These are phyloP conservation scores for Venturia effusa DNA, from an alignment of 2,329 filamentous ascomycete species.

Conservation along the genomic window DNA sequence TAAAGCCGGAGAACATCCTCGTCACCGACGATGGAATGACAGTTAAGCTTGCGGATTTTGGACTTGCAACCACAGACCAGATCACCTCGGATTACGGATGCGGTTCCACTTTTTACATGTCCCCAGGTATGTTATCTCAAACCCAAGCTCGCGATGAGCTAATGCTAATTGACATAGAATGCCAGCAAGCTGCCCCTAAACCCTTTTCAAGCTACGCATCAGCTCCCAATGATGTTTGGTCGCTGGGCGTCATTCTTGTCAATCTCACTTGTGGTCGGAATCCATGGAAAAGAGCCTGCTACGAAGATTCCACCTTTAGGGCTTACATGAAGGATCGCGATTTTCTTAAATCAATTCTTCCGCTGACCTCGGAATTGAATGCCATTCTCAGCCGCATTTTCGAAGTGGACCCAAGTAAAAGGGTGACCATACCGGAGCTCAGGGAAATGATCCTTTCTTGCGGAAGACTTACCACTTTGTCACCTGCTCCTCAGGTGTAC, in stretches of 20 bases:
- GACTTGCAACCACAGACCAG: conserved; percentile 75
- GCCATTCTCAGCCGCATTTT: conserved; percentile 81
- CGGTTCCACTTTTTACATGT: conserved; percentile 99
- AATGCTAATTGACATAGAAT: conserved; percentile 51
- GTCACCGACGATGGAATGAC: conserved; percentile 81
- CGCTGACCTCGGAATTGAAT: conserved; percentile 81
- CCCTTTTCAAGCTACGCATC: conserved; percentile 72
- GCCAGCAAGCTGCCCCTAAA: conserved; percentile 65
- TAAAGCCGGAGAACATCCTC: conserved; percentile 97
- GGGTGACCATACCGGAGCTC: conserved; percentile 73
- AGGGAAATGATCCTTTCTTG: conserved; percentile 67
- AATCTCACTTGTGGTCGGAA: conserved; percentile 97
- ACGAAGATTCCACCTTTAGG: conserved; percentile 88
- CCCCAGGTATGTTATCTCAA: conserved; percentile 56
- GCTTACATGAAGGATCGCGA: conserved; percentile 75
- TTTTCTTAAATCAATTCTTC: conserved; percentile 87
- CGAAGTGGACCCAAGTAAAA: conserved; percentile 68
- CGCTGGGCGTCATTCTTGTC: conserved; percentile 92
- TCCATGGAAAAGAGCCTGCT: conserved; percentile 93
- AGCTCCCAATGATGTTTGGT: conserved; percentile 95
- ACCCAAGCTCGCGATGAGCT: conserved; percentile 9
- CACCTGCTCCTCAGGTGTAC: not conserved
- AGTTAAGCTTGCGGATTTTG: conserved; percentile 95
- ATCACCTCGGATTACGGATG: conserved; percentile 92
- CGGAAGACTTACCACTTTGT: conserved; percentile 52